Base-by-base conservation (phyloP, 1,284 basidiomycete genomes). In the Stereum hirsutum region DNA sequence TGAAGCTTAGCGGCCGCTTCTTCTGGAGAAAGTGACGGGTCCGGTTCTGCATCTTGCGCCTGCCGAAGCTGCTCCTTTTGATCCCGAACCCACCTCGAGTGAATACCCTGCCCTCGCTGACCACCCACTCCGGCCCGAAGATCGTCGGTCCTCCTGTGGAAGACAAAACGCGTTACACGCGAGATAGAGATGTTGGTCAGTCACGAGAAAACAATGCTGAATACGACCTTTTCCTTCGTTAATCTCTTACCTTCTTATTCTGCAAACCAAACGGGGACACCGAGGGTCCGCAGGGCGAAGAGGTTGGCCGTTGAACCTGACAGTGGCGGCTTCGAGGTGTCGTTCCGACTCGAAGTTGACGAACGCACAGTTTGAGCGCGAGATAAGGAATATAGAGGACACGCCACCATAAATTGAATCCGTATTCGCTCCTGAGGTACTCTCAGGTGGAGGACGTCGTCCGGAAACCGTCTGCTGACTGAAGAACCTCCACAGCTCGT, bases 401-500 rank as follows among this genome's bases (percentile, higher is more conserved):
- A 97, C 81, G 5, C 89, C 89, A 23, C 67, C 61, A 49, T 61
- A 52, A 40, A 61, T 33, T 5, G 52, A 42, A 11, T 52, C 45
- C 10, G 51, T 24, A 31, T 46, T 26, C 17, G 46, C 10, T 21
- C 45, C 41, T n/a, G 49, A 43, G 11, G n/a, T n/a, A n/a, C n/a
- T n/a, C n/a, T n/a, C n/a, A n/a, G n/a, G n/a, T n/a, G n/a, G n/a
- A n/a, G n/a, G n/a, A n/a, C n/a, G n/a, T 38, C 32, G 46, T 25
- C 48, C 39, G 52, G 48, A 24, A 39, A 49, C 38, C 46, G 44
- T 40, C 5, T 63, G 53, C 39, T 63, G 63, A 43, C 74, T 82
- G 65, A 98, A 95, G 58, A 94, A 93, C 3, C 70, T 68, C 86
- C 85, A 91, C 2, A 97, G 70, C 60, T 97, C 94, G 53, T 92